Evolutionary conservation across 1,284 basidiomycete species (phyloP), one percentile per base, ranked within the genome.

Genomic region (Spongispora temasekensis): DNA sequence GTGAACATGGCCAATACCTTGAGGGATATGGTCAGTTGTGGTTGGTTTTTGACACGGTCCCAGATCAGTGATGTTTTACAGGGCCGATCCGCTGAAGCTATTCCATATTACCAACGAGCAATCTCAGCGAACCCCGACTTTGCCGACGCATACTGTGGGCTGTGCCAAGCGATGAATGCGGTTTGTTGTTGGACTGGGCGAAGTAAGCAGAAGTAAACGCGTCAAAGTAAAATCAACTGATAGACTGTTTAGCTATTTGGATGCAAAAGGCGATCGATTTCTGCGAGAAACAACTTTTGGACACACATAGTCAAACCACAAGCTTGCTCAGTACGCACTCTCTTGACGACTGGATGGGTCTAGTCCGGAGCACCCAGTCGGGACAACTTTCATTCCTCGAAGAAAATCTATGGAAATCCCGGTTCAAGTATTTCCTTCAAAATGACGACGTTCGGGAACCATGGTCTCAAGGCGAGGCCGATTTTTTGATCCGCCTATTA

Each of bases 1-100:
- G 84, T 85, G 21, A 86, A 88, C 62, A 75, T 87, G 63, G 86
- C 81, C n/a, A 87, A 86, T 68, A 83, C 83, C 0, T 72, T 87
- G 67, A 83, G 83, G 65, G 83, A 84, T 61, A 71, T 72, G 61
- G 83, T 82, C 44, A 56, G 77, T 61, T 34, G 13, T 27, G 5
- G 3, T 53, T 55, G 21, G 28, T 44, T 46, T 23, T 51, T 4
- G 17, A 21, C 25, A 27, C 34, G 9, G 2, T 52, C 46, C 19
- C 32, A 31, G 19, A n/a, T 13, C n/a, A 30, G 10, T 46, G 30
- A 61, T 31, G 0, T 46, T 66, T 32, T 37, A 46, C 66, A 84
- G 79, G 82, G 82, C 19, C 76, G 79, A 40, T 75, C 78, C 25
- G 76, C 82, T 63, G 84, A 87, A 57, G 81, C 83, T 19, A 78